These are phyloP conservation scores for Colletotrichum truncatum DNA, from an alignment of 2,329 filamentous ascomycete species.

Conservation along the genomic window DNA sequence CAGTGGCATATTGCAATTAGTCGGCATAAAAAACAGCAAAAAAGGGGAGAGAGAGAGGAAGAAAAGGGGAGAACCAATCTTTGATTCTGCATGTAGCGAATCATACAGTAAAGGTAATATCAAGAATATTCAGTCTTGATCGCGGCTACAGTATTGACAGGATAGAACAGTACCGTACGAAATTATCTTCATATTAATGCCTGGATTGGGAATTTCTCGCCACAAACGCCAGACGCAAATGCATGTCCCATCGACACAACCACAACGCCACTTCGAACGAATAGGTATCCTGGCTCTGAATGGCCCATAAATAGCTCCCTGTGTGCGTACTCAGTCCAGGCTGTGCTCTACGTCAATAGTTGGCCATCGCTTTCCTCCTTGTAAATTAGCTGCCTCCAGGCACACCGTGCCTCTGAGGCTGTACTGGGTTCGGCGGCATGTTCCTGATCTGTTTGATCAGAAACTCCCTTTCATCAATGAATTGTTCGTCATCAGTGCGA, in stretches of 20 bases:
- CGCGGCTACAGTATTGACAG: neutral
- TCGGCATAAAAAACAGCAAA: no score
- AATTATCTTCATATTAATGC: neutral
- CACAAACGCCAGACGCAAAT: slow-evolving; percentile 23
- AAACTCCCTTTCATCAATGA: slow-evolving; percentile 97
- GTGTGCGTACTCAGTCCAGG: no score
- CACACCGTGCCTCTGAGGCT: slow-evolving; percentile 53
- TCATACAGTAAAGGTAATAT: no score
- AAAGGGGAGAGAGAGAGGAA: no score
- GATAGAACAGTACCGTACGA: neutral
- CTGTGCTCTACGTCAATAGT: no score
- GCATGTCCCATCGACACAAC: slow-evolving; percentile 1
- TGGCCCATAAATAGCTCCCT: no score
- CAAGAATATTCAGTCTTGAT: neutral
- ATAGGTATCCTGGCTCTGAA: no score
- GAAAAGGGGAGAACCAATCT: no score
- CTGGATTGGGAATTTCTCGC: neutral
- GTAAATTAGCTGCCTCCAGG: slow-evolving; percentile 1
- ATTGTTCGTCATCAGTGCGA: slow-evolving; percentile 96
- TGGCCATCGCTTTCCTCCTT: neutral
- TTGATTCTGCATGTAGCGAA: no score
- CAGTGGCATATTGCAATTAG: no score
- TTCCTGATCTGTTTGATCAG: slow-evolving; percentile 91
- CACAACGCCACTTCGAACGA: neutral
- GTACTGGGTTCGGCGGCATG: slow-evolving; percentile 68